phyloP scores from a whole-genome alignment of 108 stramenopile species.

The Heterococcus sp. region DNA sequence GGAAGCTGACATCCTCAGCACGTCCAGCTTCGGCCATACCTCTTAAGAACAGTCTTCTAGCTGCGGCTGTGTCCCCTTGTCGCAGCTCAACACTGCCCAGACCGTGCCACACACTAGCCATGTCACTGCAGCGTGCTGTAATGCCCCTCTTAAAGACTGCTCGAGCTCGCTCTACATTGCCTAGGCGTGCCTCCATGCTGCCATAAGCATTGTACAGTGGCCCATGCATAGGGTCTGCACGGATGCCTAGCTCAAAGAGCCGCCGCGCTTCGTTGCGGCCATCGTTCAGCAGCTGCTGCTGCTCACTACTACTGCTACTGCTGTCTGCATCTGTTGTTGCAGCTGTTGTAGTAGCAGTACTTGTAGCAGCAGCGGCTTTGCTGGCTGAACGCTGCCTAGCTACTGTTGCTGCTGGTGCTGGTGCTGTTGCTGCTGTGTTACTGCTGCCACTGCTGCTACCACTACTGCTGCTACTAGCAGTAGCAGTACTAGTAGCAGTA shows the following conservation, averaged over 20 bases:
- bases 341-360: background rate
- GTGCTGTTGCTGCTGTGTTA: too few relatives aligned
- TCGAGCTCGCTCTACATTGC: constrained; percentile 24
- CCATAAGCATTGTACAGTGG: constrained; percentile 50
- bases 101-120: constrained; percentile 28
- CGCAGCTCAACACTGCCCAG: constrained; percentile 14
- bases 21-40: constrained; percentile 8
- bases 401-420: background rate
- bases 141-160: constrained; percentile 25
- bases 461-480: background rate
- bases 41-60: constrained; percentile 1
- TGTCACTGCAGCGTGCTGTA: constrained; percentile 17
- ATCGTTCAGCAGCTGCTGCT: background rate
- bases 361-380: too few relatives aligned
- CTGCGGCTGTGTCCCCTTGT: background rate
- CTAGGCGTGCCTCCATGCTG: constrained; percentile 31
- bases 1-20: constrained; percentile 21
- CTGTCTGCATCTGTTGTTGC: background rate
- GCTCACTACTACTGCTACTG: background rate
- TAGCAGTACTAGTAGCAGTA: background rate
- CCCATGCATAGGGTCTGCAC: constrained; percentile 34
- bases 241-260: constrained; percentile 37
- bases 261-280: constrained; percentile 11
- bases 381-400: background rate
- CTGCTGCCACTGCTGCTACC: too few relatives aligned